Evolutionary conservation across 1,139 yeast genomes (phyloP), one percentile per base, ranked within the genome.

Genomic region (Candida glucosophila): DNA sequence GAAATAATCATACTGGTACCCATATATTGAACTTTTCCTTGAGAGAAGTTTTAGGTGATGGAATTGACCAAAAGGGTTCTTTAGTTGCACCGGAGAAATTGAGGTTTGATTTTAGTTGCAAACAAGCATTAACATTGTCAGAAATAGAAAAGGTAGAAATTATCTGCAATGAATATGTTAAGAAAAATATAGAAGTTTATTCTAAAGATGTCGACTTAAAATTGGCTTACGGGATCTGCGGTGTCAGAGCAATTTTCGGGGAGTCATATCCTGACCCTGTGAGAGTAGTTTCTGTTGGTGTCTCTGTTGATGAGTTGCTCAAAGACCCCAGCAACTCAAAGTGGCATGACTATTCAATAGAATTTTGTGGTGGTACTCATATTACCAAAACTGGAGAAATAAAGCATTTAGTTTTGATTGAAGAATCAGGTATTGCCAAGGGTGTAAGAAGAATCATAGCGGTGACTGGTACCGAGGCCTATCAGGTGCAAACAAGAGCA

Each of bases 241-340:
- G 97, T 15, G 76, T 92, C 29, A 82, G 98, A 58, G 98, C 98
- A 28, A 98, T 90, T 22, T 92, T 90, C 47, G 98, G 98, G 43
- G 99, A 90, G 65, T 85, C 95, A 4, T 90, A 90, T 50, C 99
- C 99, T 20, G 97, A 90, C 48, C 99, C 98, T 24, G 99, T 90
- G 17, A 77, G 98, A 52, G 98, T 90, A 41, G 96, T 90, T 29
- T 82, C 95, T 19, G 82, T 92, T 45, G 99, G 99, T 48, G 80
- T 73, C 22, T 75, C 95, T 24, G 83, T 92, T 26, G 90, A 82
- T 14, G 92, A 81, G 5, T 63, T 90, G 40, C 52, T 88, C 37
- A 63, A 68, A 7, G 65, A 77, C 40, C 95, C 97, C 40, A 39
- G 58, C 15, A 80, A 71, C 46, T 60, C 60, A 27, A 72, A 81